Conservation (phyloP, 306 rosid genomes). For the Rosa lucieae region DNA sequence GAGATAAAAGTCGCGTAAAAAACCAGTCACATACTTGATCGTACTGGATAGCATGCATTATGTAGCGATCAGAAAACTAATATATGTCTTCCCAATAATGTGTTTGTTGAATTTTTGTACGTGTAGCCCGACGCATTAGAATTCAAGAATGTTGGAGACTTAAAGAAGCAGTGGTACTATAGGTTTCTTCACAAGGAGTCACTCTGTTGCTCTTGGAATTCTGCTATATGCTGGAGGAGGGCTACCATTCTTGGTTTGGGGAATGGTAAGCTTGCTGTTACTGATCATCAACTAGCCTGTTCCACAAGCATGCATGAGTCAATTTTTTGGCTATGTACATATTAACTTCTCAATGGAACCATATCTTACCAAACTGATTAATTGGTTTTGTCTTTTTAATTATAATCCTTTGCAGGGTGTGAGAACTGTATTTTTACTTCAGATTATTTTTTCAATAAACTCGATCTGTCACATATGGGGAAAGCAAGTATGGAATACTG, state of each 20-base stretch:
- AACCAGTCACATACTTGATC: too few relatives aligned
- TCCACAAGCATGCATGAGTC: not conserved
- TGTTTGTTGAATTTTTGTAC: not conserved
- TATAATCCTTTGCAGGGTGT: not conserved
- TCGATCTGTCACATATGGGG: not conserved
- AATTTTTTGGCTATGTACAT: not conserved
- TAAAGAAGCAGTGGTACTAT: constrained; percentile 1
- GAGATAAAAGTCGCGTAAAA: too few relatives aligned
- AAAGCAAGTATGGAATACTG: constrained; percentile 2
- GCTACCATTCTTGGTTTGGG: not conserved
- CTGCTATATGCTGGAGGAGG: not conserved
- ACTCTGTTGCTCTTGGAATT: not conserved
- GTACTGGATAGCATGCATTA: not conserved
- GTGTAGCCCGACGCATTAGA: not conserved
- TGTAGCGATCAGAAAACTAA: not conserved
- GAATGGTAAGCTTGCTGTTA: not conserved
- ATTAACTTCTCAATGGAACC: not conserved
- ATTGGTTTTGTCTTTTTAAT: not conserved
- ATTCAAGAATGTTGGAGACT: not conserved
- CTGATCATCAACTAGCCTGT: not conserved
- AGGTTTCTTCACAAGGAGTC: not conserved
- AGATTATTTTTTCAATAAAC: not conserved
- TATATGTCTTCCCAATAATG: not conserved
- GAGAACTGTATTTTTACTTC: not conserved
- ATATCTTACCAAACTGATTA: not conserved